Conservation (phyloP, 2,329 filamentous ascomycete species). For the Alternaria sp. region DNA sequence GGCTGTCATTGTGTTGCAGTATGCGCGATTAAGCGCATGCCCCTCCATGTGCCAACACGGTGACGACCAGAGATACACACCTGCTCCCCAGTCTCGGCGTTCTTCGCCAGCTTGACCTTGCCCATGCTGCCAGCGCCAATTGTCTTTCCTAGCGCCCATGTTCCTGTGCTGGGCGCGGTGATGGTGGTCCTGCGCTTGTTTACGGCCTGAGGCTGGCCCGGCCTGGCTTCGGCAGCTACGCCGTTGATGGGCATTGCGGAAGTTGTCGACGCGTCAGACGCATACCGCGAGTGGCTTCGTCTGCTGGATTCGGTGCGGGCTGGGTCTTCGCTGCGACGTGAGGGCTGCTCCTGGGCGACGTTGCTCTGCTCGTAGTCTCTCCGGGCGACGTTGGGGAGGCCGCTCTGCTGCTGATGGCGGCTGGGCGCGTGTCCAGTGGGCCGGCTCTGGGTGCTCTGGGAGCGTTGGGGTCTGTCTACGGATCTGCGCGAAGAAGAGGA, state of each 20-base stretch:
- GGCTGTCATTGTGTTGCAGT: not conserved
- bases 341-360: slow-evolving; percentile 64
- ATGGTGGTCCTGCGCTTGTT: slow-evolving; percentile 76
- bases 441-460: slow-evolving; percentile 47
- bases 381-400: slow-evolving; percentile 64
- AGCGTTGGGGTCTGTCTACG: slow-evolving; percentile 47
- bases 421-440: slow-evolving; percentile 35
- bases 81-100: slow-evolving; percentile 89
- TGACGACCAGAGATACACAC: slow-evolving; percentile 58
- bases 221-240: slow-evolving; percentile 43
- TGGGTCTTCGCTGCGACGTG: slow-evolving; percentile 69
- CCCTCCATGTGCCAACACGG: not conserved
- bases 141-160: slow-evolving; percentile 95
- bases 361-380: slow-evolving; percentile 78
- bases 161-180: slow-evolving; percentile 80
- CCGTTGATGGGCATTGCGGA: slow-evolving; percentile 51
- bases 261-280: slow-evolving; percentile 53
- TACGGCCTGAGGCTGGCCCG: slow-evolving; percentile 30
- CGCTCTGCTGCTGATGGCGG: slow-evolving; percentile 54
- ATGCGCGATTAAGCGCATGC: not conserved
- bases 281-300: slow-evolving; percentile 56
- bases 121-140: slow-evolving; percentile 99
- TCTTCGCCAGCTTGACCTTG: slow-evolving; percentile 95
- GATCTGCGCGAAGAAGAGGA: slow-evolving; percentile 42
- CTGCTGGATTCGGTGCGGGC: slow-evolving; percentile 65